Evolutionary conservation across 257 asterid genomes (phyloP).

Genomic region (Penstemon eatonii): DNA sequence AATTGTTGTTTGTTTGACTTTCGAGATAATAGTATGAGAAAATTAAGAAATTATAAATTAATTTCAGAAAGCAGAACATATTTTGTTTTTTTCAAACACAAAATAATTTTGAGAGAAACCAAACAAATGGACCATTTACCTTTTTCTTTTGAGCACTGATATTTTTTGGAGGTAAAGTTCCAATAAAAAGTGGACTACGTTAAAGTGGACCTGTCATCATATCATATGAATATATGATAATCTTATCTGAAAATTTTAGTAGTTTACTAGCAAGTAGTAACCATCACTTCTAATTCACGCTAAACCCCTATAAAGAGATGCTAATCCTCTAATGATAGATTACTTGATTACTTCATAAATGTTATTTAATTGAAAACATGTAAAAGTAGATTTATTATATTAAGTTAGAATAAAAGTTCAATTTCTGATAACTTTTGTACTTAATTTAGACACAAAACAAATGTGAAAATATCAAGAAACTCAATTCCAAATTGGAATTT

Average conservation of each 20-base stretch:
- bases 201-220: conserved; percentile 23
- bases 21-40: no score
- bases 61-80: no score
- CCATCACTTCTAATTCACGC: conserved; percentile 39
- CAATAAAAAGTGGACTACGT: conserved; percentile 19
- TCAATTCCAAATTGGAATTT: no score
- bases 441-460: no score
- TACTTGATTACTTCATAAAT: neutral
- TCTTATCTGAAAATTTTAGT: neutral
- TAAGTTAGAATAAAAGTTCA: no score
- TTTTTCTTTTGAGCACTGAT: no score
- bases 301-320: conserved; percentile 27
- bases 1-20: no score
- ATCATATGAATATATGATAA: neutral
- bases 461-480: no score
- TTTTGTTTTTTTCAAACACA: neutral
- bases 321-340: neutral
- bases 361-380: no score
- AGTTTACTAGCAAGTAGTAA: neutral
- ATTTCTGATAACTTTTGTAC: no score
- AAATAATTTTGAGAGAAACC: neutral
- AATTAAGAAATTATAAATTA: no score
- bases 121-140: neutral
- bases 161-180: neutral
- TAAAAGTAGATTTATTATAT: no score